Conservation (phyloP, 2,329 filamentous ascomycete genomes). For the Fusarium verrucosum region DNA sequence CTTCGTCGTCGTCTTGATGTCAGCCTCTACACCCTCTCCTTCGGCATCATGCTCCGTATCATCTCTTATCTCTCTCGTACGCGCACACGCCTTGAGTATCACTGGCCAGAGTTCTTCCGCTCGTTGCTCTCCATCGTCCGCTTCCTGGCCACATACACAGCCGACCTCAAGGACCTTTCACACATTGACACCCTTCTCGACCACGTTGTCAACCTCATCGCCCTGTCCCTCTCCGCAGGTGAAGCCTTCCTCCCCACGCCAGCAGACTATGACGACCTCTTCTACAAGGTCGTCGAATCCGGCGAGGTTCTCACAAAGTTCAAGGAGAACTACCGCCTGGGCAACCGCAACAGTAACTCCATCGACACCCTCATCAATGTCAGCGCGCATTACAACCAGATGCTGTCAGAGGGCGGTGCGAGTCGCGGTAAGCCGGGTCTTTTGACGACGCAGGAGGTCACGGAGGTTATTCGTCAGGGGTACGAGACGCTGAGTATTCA, state of each 20-base stretch:
- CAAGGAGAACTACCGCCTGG: conserved; percentile 75
- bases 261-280: conserved; percentile 91
- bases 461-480: conserved; percentile 92
- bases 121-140: conserved; percentile 86
- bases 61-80: conserved; percentile 86
- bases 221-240: conserved; percentile 83
- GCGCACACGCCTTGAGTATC: conserved; percentile 83
- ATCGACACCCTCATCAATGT: conserved; percentile 88
- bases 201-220: conserved; percentile 82
- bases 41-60: conserved; percentile 83
- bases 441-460: conserved; percentile 84
- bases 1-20: conserved; percentile 85
- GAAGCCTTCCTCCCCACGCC: conserved; percentile 91
- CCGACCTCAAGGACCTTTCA: conserved; percentile 75
- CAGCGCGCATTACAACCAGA: conserved; percentile 84
- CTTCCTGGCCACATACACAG: conserved; percentile 87
- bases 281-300: conserved; percentile 97
- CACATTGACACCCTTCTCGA: conserved; percentile 79
- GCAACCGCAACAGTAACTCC: conserved; percentile 69
- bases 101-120: conserved; percentile 96
- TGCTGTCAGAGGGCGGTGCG: conserved; percentile 68
- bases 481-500: conserved; percentile 96
- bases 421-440: conserved; percentile 65
- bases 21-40: conserved; percentile 80
- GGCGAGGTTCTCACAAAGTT: conserved; percentile 86